Evolutionary conservation across 208 protist genomes (phyloP), one percentile per base, ranked within the genome.

Genomic region (Acanthamoeba healyi): DNA sequence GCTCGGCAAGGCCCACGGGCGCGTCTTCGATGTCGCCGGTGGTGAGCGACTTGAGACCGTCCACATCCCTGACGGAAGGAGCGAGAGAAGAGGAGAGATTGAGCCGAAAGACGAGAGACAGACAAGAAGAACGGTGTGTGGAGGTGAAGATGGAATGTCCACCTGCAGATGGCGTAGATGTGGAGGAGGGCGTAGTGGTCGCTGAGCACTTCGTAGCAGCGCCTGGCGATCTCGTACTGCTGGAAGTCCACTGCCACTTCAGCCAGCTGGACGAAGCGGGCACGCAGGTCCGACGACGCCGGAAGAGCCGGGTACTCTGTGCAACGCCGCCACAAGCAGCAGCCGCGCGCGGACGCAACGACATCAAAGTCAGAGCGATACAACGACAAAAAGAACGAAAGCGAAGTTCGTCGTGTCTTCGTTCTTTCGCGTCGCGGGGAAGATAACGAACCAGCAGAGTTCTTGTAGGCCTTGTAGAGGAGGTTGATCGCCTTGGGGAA

Each of bases 161-260:
- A 74, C 56, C 86, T 19, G 42, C 40, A 58, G 61, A 92, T 92
- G 29, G 86, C 51, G 61, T 92, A 92, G 86, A 92, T 92, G 56
- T 74, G 58, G 58, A 92, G 61, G 12, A 92, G 56, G n/a, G 86
- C 34, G 86, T 92, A 92, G 58, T 74, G 26, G 61, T 92, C 86
- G 40, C 74, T 92, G 56, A 72, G 56, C 26, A 72, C 58, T n/a
- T 65, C 86, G 61, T 92, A 92, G 86, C 86, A 92, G 34, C 58
- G 51, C 36, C 58, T 17, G 36, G 86, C 86, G 34, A 74, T 72
- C 86, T 92, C 58, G 40, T 54, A 92, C 36, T 92, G 86, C 36
- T 54, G 40, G 86, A 74, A 92, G 38, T 72, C 58, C 22, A 67
- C 51, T 6, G 58, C 51, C 34, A 92, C 44, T 24, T 92, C 58